Percentiles rank a stretch among this genome's conserved stretches.
These are phyloP conservation scores for Backusella sp. DNA, from an alignment of 192 early-diverging fungal species.

Conservation along the genomic window DNA sequence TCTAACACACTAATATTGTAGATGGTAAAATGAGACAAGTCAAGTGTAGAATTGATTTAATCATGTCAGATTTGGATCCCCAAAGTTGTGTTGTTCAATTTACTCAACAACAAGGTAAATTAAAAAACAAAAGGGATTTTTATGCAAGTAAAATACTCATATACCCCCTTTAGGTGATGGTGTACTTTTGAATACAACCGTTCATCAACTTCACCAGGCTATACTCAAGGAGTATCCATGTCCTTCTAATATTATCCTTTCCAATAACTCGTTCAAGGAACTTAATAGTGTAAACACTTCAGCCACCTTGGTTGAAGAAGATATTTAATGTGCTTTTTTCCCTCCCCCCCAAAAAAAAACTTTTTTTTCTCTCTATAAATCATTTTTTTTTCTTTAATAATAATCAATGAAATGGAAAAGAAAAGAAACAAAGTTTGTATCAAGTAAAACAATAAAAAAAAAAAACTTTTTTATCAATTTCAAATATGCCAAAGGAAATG, in stretches of 20 bases:
- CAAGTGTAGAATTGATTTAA: conserved; percentile 28
- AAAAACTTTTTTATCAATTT: not conserved
- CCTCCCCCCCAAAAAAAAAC: not conserved
- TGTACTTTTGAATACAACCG: conserved; percentile 10
- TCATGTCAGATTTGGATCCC: conserved; percentile 4
- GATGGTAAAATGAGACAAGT: conserved; percentile 21
- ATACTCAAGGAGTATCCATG: conserved; percentile 15
- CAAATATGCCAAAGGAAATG: not conserved
- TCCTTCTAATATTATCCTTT: conserved; percentile 2
- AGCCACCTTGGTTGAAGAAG: conserved; percentile 11
- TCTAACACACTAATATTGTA: not conserved
- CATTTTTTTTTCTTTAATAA: not conserved
- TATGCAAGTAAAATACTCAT: not conserved
- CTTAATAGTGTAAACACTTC: conserved; percentile 7
- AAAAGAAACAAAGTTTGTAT: not conserved
- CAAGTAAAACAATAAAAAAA: not conserved
- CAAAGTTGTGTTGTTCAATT: conserved; percentile 20
- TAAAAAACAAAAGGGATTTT: not conserved
- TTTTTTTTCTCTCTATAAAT: not conserved
- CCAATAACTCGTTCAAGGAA: not conserved
- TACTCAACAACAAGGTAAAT: conserved; percentile 31
- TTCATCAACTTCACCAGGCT: conserved; percentile 9
- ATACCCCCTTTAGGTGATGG: not conserved
- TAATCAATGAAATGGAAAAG: not conserved
- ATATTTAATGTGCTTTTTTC: not conserved